These are phyloP conservation scores for Fusarium sp. DNA, from an alignment of 2,329 filamentous ascomycete species.

Conservation along the genomic window DNA sequence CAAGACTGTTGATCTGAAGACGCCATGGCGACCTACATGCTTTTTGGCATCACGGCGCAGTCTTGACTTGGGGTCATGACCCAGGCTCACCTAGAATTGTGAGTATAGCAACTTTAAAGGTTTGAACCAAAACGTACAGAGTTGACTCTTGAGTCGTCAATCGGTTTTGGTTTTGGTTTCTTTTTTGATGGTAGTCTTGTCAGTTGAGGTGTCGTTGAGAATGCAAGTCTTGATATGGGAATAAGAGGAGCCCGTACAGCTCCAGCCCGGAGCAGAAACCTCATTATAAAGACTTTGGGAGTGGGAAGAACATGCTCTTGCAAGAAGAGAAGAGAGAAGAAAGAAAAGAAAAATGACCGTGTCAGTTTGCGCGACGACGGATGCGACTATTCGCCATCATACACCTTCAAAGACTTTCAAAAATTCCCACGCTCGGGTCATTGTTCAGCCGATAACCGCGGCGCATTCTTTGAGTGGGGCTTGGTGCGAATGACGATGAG, in stretches of 20 bases:
- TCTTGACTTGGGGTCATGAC: constrained; percentile 49
- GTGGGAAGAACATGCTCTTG: constrained; percentile 32
- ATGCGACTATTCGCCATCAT: constrained; percentile 29
- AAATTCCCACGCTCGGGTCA: constrained; percentile 41
- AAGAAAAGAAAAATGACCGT: constrained; percentile 10
- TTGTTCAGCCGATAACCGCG: constrained; percentile 29
- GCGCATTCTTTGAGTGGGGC: constrained; percentile 29
- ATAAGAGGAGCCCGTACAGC: constrained; percentile 37
- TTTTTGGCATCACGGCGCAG: constrained; percentile 43
- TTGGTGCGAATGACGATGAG: constrained; percentile 36
- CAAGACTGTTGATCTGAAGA: constrained; percentile 49
- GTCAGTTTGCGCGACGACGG: constrained; percentile 3
- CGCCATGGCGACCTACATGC: constrained; percentile 44
- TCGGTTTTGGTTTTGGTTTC: constrained; percentile 14
- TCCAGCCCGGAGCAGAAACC: constrained; percentile 41
- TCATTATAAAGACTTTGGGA: constrained; percentile 43
- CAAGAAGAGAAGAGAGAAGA: background rate
- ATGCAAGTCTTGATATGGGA: constrained; percentile 30
- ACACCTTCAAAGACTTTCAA: constrained; percentile 12
- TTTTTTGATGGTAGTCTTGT: background rate
- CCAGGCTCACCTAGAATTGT: constrained; percentile 44
- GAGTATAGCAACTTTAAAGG: background rate
- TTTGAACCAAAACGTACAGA: constrained; percentile 37
- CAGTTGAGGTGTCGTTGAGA: constrained; percentile 41
- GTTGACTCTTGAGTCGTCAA: constrained; percentile 30